Evolutionary conservation across 805 yeast genomes (phyloP).

Genomic region (Babjeviella inositovora): DNA sequence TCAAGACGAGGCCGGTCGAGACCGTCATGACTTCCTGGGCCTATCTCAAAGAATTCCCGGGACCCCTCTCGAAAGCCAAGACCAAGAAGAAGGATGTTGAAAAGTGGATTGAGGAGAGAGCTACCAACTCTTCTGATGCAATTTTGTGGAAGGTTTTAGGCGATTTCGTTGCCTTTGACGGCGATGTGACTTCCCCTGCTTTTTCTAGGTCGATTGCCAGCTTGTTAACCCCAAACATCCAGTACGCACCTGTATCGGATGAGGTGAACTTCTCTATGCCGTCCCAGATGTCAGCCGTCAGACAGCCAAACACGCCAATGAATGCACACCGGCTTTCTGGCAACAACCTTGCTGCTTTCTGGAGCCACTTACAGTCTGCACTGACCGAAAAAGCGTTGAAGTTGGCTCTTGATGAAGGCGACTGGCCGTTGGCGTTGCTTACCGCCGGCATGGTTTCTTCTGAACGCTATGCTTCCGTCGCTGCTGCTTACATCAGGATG

Average conservation of each 20-base stretch:
- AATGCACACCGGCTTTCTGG: conserved; percentile 1
- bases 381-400: conserved; percentile 50
- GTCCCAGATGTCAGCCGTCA: not conserved
- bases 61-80: conserved; percentile 45
- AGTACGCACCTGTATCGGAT: conserved; percentile 6
- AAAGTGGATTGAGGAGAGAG: conserved; percentile 39
- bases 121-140: conserved; percentile 3
- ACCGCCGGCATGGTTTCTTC: conserved; percentile 53
- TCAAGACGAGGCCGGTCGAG: no score
- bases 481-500: conserved; percentile 37
- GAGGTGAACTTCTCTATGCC: conserved; percentile 1
- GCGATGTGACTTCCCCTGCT: conserved; percentile 9
- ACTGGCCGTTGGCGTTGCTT: conserved; percentile 67
- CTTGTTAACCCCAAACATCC: conserved; percentile 16
- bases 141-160: conserved; percentile 2
- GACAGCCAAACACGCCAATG: not conserved
- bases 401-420: conserved; percentile 41
- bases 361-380: conserved; percentile 33
- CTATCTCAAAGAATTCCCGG: no score
- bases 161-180: conserved; percentile 13
- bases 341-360: not conserved
- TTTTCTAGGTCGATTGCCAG: conserved; percentile 11
- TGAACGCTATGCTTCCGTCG: conserved; percentile 39
- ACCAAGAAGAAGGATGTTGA: conserved; percentile 52
- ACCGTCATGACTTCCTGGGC: no score